Percentiles rank a stretch among this genome's conserved stretches.
Conservation (phyloP, 768 basidiomycete genomes). For the Nevesoporus exiguus region DNA sequence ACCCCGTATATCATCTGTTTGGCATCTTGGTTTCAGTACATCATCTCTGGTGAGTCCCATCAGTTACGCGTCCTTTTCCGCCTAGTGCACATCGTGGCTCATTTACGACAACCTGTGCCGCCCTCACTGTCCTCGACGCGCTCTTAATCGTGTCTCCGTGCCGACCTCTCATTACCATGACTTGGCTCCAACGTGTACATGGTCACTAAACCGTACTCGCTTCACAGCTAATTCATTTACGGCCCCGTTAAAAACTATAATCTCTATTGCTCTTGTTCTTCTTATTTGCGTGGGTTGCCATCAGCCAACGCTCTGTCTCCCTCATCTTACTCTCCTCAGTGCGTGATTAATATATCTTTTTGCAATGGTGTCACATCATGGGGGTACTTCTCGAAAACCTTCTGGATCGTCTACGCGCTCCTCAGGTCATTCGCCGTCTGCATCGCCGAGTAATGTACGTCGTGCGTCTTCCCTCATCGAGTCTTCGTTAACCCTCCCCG, state of each 20-base stretch:
- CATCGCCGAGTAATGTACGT: constrained; percentile 58
- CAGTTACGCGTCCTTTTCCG: constrained; percentile 30
- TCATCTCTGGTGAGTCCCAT: constrained; percentile 33
- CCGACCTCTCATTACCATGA: constrained; percentile 20
- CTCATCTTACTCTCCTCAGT: constrained; percentile 22
- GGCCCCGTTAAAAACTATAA: constrained; percentile 33
- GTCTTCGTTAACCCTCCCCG: constrained; percentile 10
- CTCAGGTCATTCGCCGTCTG: constrained; percentile 56
- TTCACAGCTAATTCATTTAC: constrained; percentile 37
- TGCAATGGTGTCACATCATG: constrained; percentile 34
- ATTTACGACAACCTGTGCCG: constrained; percentile 29
- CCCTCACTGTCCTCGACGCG: constrained; percentile 27
- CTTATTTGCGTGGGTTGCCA: constrained; percentile 29
- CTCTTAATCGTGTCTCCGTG: constrained; percentile 31
- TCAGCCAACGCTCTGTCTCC: constrained; percentile 7
- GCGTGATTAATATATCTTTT: constrained; percentile 29
- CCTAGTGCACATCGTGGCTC: constrained; percentile 29
- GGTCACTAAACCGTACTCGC: constrained; percentile 22
- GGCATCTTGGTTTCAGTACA: constrained; percentile 28
- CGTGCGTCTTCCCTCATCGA: not conserved
- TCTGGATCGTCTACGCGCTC: constrained; percentile 70
- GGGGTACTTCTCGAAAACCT: constrained; percentile 57
- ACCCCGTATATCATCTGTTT: constrained; percentile 13
- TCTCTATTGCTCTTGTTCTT: constrained; percentile 25
- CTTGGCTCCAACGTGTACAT: constrained; percentile 22